Conservation (phyloP, 176 grass and related monocot species). For the Oryza coarctata region DNA sequence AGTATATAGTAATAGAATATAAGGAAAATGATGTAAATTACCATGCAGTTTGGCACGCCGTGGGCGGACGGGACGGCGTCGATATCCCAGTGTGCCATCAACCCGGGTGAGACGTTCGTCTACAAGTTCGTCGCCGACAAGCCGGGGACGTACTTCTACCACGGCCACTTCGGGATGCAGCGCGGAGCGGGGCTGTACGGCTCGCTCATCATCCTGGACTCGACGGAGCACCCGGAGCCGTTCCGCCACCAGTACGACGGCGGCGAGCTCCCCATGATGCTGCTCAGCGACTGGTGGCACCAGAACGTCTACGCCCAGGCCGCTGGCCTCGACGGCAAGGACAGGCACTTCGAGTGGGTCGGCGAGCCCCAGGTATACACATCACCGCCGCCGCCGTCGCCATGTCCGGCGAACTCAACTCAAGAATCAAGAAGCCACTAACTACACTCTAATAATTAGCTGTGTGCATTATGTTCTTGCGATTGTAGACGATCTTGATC, state of each 20-base stretch:
- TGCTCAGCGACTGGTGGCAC: conserved; percentile 89
- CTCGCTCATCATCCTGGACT: conserved; percentile 57
- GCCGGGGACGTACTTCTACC: conserved; percentile 80
- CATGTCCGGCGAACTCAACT: not conserved
- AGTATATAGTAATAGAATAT: not conserved
- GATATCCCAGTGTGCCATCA: conserved; percentile 28
- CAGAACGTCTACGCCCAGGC: conserved; percentile 65
- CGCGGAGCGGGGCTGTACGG: conserved; percentile 76
- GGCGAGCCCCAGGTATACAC: conserved; percentile 72
- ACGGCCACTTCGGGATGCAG: conserved; percentile 94
- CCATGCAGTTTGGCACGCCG: conserved; percentile 13
- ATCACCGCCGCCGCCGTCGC: not conserved
- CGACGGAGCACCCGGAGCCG: conserved; percentile 44
- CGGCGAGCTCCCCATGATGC: conserved; percentile 68
- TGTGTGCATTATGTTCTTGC: not conserved
- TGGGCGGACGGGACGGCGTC: conserved; percentile 35
- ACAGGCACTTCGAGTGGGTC: conserved; percentile 61
- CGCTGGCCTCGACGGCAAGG: conserved; percentile 58
- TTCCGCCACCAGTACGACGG: conserved; percentile 60
- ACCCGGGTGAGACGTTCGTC: not conserved
- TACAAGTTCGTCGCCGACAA: conserved; percentile 27
- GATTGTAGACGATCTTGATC: not conserved
- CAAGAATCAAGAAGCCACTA: too few species aligned
- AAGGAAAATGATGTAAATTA: not conserved
- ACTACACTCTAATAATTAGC: not conserved